These are phyloP conservation scores for Cutaneotrichosporon sp. DNA, from an alignment of 1,284 basidiomycete species.

Conservation along the genomic window DNA sequence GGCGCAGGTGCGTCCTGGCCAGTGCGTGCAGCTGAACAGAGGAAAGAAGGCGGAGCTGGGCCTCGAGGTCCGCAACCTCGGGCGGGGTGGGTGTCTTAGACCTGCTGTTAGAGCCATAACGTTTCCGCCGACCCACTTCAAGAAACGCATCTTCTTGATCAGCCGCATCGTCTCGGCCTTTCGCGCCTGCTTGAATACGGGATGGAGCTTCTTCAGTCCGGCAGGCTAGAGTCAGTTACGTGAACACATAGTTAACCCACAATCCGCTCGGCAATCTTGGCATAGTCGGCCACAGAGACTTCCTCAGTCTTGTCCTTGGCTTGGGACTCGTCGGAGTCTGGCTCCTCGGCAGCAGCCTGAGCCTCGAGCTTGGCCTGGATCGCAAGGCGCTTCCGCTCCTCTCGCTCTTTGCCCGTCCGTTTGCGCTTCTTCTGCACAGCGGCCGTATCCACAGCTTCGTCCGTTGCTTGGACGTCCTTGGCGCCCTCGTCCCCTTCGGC, in stretches of 20 bases:
- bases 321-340: not conserved
- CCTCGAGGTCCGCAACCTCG: slow-evolving; percentile 56
- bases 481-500: too few species aligned
- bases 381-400: slow-evolving; percentile 39
- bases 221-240: slow-evolving; percentile 32
- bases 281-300: slow-evolving; percentile 22
- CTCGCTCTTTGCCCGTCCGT: slow-evolving; percentile 43
- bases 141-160: slow-evolving; percentile 72
- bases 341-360: slow-evolving; percentile 1
- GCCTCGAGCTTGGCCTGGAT: slow-evolving; percentile 21
- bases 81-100: slow-evolving; percentile 48
- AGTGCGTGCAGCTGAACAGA: slow-evolving; percentile 61
- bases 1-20: slow-evolving; percentile 59
- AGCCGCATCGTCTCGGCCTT: slow-evolving; percentile 75
- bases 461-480: too few species aligned
- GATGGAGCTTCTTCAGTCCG: slow-evolving; percentile 44
- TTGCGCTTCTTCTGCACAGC: slow-evolving; percentile 44
- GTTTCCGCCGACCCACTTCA: slow-evolving; percentile 52
- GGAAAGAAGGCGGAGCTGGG: slow-evolving; percentile 65
- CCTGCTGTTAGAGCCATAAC: slow-evolving; percentile 18
- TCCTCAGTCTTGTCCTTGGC: slow-evolving; percentile 5
- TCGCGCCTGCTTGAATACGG: slow-evolving; percentile 65
- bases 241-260: slow-evolving; percentile 19
- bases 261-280: slow-evolving; percentile 31
- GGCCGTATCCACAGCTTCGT: too few species aligned